Percentiles rank a stretch among this genome's conserved stretches.
Evolutionary conservation across 352 stramenopile genomes (phyloP).

Genomic region (Pythium aquatile): DNA sequence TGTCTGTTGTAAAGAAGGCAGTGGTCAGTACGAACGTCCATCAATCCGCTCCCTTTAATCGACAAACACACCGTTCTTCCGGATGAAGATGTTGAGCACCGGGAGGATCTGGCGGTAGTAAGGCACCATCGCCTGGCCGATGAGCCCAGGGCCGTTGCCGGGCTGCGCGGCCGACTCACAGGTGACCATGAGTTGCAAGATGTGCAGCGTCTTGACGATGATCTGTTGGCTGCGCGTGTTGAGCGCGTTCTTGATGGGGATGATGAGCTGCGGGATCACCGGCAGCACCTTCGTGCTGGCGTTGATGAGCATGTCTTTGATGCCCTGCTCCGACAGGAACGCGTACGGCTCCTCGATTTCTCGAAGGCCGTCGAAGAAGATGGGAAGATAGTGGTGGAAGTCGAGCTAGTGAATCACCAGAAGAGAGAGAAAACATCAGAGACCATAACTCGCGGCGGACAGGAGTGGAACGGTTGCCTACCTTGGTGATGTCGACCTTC

Average conservation of each 20-base stretch:
- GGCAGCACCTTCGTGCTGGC: conserved; percentile 94
- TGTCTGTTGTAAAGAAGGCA: conserved; percentile 61
- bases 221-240: conserved; percentile 94
- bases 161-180: conserved; percentile 85
- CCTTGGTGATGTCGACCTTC: conserved; percentile 95
- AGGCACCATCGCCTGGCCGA: conserved; percentile 95
- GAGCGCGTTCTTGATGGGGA: conserved; percentile 96
- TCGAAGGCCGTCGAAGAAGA: conserved; percentile 97
- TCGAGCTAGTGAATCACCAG: conserved; percentile 73
- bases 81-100: conserved; percentile 97
- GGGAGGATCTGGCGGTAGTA: conserved; percentile 98
- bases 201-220: conserved; percentile 97
- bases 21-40: background rate
- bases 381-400: conserved; percentile 98
- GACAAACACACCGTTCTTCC: conserved; percentile 84
- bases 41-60: background rate
- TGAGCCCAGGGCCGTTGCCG: conserved; percentile 83
- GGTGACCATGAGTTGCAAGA: conserved; percentile 95
- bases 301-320: conserved; percentile 97
- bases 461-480: conserved; percentile 12
- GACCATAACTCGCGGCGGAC: background rate
- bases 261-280: conserved; percentile 97
- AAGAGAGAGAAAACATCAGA: background rate
- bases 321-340: conserved; percentile 95
- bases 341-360: conserved; percentile 96